Evolutionary conservation across 1,284 basidiomycete genomes (phyloP).

Genomic region (Lignosus rhinocerotis): DNA sequence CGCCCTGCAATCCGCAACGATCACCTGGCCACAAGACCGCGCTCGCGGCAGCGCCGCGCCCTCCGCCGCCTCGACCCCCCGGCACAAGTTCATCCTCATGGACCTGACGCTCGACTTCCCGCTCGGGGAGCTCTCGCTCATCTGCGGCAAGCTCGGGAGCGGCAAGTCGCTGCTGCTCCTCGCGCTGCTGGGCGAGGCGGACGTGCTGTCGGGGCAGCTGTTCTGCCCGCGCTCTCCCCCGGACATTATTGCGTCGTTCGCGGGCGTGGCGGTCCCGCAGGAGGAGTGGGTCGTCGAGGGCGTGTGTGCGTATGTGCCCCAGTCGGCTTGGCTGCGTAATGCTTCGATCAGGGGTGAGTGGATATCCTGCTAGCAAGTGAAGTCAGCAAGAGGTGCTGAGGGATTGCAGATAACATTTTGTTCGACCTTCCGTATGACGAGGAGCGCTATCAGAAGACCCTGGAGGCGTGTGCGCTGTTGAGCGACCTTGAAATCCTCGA

Average conservation of each 20-base stretch:
- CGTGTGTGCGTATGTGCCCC: constrained; percentile 91
- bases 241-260: constrained; percentile 68
- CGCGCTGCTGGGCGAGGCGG: constrained; percentile 89
- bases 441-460: constrained; percentile 74
- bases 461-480: constrained; percentile 71
- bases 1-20: constrained; percentile 78
- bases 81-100: constrained; percentile 77
- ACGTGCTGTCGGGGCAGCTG: constrained; percentile 79
- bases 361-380: not conserved
- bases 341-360: constrained; percentile 80
- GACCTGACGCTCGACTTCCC: constrained; percentile 84
- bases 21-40: constrained; percentile 87
- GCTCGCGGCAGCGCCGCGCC: constrained; percentile 47
- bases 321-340: constrained; percentile 87
- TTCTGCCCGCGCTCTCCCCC: constrained; percentile 83
- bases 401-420: constrained; percentile 77
- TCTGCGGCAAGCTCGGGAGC: constrained; percentile 82
- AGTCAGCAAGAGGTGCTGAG: not conserved
- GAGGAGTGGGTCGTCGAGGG: constrained; percentile 78
- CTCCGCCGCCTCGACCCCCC: constrained; percentile 71
- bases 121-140: constrained; percentile 70
- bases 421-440: constrained; percentile 85
- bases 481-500: constrained; percentile 89
- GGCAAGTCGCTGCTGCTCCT: constrained; percentile 84
- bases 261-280: constrained; percentile 39